Evolutionary conservation across 306 rosid species (phyloP), one percentile per base, ranked within the genome.

Genomic region (Luffa acutangula): DNA sequence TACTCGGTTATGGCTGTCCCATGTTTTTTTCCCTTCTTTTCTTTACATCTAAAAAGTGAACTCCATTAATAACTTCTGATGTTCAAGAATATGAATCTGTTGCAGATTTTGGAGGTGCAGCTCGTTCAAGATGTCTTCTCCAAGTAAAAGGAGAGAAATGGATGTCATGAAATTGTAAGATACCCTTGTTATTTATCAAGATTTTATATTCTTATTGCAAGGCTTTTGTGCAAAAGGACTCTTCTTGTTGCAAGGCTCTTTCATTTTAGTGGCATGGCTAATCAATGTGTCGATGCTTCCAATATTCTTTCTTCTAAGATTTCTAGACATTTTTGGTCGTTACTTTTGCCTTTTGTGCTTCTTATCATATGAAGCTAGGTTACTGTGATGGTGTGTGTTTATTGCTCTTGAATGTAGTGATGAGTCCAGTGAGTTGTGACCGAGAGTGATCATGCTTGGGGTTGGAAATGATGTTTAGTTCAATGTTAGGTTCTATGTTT

Each of bases 101-200:
- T 42, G 78, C 91, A 89, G 96, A 89, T 83, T 84, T 78, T 84
- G 82, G 85, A 77, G 81, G 86, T 78, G 81, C 62, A 62, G 79
- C 81, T 80, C 42, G 51, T 79, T 80, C 84, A 88, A 82, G 78
- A 96, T 96, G 99, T 96, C 98, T 83, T 96, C 99, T 86, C 99
- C 98, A 82, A 93, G 98, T 89, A 96, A 96, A 89, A 90, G 99
- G 84, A 88, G 99, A 87, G 99, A 96, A 80, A 93, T 96, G 97
- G 99, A 96, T 89, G 99, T 96, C 76, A 93, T 93, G 99, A 96
- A 96, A 84, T 79, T 96, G 99, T 96, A 86, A 90, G 99, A 83
- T 74, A 76, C 60, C 67, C 37, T 21, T 33, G 75, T 66, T 64
- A 72, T 72, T 74, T 49, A 51, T 74, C 2, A 12, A 11, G 41